phyloP scores from a whole-genome alignment of 345 rosid species.

The Aurinia saxatilis region DNA sequence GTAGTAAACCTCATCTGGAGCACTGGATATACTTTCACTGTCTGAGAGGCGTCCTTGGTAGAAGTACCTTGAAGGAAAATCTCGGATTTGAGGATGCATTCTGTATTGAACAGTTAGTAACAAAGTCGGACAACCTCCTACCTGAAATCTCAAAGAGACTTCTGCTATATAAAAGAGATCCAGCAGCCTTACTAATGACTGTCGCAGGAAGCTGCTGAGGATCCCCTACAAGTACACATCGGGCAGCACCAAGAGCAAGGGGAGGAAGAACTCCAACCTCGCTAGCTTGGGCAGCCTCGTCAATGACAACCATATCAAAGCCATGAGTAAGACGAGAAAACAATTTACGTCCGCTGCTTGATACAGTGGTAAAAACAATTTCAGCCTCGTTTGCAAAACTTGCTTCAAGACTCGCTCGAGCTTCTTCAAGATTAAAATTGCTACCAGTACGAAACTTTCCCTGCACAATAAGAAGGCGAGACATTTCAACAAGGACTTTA shows the following conservation, averaged over 20 bases:
- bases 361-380: constrained; percentile 97
- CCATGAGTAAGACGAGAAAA: constrained; percentile 98
- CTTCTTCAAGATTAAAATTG: constrained; percentile 91
- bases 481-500: constrained; percentile 93
- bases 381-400: constrained; percentile 99
- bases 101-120: constrained; percentile 91
- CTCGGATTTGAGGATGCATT: constrained; percentile 96
- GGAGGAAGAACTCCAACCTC: constrained; percentile 97
- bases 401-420: constrained; percentile 94
- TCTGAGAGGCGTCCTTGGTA: constrained; percentile 97
- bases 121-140: constrained; percentile 97
- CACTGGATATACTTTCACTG: constrained; percentile 71
- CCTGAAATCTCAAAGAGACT: constrained; percentile 97
- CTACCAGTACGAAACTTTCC: constrained; percentile 67
- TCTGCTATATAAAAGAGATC: constrained; percentile 86
- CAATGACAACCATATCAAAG: constrained; percentile 98
- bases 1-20: constrained; percentile 82
- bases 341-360: constrained; percentile 96
- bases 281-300: constrained; percentile 99
- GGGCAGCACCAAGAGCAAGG: constrained; percentile 88
- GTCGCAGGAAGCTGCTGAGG: constrained; percentile 99
- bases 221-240: constrained; percentile 99
- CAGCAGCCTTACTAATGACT: constrained; percentile 97
- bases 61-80: constrained; percentile 90
- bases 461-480: constrained; percentile 86